phyloP scores from a whole-genome alignment of 2,329 filamentous ascomycete species.

The Penicillium expansum region DNA sequence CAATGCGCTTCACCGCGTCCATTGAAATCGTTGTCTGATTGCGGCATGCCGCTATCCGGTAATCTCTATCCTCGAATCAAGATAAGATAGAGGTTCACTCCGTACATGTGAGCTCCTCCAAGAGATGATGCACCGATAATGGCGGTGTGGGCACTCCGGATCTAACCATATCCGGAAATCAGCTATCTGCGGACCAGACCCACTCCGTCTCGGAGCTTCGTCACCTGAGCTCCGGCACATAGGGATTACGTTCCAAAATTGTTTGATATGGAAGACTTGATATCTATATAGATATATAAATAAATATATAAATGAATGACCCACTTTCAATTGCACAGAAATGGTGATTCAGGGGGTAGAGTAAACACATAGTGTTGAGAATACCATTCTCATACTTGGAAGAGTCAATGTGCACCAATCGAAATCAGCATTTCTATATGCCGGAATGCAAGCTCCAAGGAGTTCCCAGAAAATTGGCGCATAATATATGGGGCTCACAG shows the following conservation, averaged over 20 bases:
- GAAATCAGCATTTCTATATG: no score
- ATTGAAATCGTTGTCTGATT: neutral
- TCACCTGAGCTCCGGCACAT: neutral
- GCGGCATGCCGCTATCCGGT: neutral
- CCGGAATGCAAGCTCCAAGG: neutral
- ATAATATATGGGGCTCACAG: neutral
- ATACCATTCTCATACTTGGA: no score
- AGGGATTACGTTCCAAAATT: neutral
- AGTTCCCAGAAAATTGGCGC: neutral
- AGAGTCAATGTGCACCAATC: no score
- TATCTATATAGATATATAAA: no score
- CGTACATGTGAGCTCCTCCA: neutral
- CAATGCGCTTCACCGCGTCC: neutral
- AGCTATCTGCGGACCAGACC: neutral
- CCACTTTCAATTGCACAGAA: no score
- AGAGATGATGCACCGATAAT: neutral
- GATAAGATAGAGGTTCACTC: neutral
- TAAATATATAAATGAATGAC: no score
- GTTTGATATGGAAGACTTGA: no score
- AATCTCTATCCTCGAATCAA: neutral
- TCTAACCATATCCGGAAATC: neutral
- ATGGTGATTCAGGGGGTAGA: no score
- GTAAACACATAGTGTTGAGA: no score
- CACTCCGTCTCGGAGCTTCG: neutral
- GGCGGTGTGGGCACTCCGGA: neutral